Evolutionary conservation across 768 basidiomycete genomes (phyloP).

Genomic region (Tephrocybe sp.): DNA sequence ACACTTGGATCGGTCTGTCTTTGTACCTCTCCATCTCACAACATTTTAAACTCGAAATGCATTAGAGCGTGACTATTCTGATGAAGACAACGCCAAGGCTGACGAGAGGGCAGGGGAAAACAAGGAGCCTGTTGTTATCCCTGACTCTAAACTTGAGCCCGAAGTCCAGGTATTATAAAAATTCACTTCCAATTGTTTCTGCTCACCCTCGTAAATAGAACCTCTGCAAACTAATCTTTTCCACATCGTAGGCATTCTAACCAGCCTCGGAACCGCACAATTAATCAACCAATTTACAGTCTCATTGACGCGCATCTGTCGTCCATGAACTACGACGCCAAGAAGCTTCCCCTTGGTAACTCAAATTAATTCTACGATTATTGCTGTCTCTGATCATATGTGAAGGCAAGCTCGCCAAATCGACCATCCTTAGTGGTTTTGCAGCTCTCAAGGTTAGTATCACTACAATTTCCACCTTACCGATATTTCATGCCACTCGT

Average conservation of each 20-base stretch:
- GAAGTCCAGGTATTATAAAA: constrained; percentile 42
- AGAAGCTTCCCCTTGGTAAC: constrained; percentile 59
- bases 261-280: too few relatives aligned
- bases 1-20: constrained; percentile 56
- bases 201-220: constrained; percentile 23
- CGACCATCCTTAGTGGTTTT: constrained; percentile 60
- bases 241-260: constrained; percentile 34
- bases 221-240: constrained; percentile 54
- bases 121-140: constrained; percentile 39
- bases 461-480: background rate
- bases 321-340: constrained; percentile 67
- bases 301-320: constrained; percentile 54
- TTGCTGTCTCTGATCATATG: background rate
- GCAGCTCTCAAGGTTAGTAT: constrained; percentile 49
- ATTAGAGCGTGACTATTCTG: constrained; percentile 53
- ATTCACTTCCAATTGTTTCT: background rate
- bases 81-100: constrained; percentile 43
- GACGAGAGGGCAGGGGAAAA: constrained; percentile 23
- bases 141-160: constrained; percentile 41
- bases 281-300: constrained; percentile 32
- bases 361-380: background rate
- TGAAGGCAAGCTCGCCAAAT: constrained; percentile 58
- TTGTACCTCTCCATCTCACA: background rate
- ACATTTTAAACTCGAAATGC: background rate
- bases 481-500: background rate